Evolutionary conservation across 495 filamentous ascomycete genomes (phyloP).

Genomic region (Tuber brumale): DNA sequence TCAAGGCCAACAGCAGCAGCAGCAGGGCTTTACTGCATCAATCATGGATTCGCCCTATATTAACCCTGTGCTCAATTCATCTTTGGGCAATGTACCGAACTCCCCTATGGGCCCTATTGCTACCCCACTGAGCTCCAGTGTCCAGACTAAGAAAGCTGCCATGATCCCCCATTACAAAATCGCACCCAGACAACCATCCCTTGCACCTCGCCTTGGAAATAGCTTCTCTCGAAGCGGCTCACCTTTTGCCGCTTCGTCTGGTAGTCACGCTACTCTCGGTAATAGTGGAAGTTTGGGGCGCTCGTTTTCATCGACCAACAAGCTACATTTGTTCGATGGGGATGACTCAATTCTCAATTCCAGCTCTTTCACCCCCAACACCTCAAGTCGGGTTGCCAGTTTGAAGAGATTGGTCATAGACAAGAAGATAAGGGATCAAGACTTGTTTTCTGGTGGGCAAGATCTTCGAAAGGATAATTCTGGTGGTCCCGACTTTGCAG

Average conservation of each 20-base stretch:
- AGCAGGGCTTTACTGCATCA: constrained; percentile 58
- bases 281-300: constrained; percentile 30
- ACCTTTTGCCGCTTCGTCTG: constrained; percentile 37
- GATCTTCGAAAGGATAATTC: constrained; percentile 56
- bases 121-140: constrained; percentile 60
- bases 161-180: constrained; percentile 78
- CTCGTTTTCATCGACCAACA: constrained; percentile 55
- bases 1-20: constrained; percentile 38
- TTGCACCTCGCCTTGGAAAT: constrained; percentile 62
- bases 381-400: constrained; percentile 56
- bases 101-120: constrained; percentile 38
- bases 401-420: constrained; percentile 89
- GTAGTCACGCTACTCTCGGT: constrained; percentile 21
- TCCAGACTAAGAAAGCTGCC: constrained; percentile 66
- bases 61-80: constrained; percentile 54
- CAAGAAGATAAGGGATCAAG: constrained; percentile 57
- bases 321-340: constrained; percentile 57
- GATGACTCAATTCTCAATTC: constrained; percentile 79
- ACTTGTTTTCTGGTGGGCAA: constrained; percentile 46
- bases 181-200: constrained; percentile 68
- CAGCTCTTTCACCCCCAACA: constrained; percentile 71
- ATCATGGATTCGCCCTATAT: constrained; percentile 78
- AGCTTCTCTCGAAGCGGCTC: constrained; percentile 46
- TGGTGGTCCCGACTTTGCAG: constrained; percentile 27
- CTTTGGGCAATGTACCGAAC: constrained; percentile 27